Evolutionary conservation across 768 basidiomycete species (phyloP).

Genomic region (Holtermannia corniformis): DNA sequence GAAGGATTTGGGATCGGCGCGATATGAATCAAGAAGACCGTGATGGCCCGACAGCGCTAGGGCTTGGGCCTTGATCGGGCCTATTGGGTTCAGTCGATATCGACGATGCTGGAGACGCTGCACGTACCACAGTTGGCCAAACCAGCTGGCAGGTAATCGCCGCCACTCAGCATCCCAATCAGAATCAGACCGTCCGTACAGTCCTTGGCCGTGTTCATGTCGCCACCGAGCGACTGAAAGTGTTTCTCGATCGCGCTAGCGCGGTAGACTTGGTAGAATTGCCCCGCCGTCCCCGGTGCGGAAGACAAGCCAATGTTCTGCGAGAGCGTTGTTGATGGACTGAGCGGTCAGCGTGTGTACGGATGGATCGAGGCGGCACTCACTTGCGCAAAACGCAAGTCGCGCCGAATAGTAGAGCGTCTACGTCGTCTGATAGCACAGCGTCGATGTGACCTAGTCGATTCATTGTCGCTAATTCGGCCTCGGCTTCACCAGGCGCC

Average conservation of each 20-base stretch:
- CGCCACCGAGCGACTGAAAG: constrained; percentile 33
- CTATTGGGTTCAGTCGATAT: constrained; percentile 12
- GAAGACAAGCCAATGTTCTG: constrained; percentile 8
- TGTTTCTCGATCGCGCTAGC: constrained; percentile 45
- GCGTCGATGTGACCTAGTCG: constrained; percentile 73
- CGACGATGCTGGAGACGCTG: not conserved
- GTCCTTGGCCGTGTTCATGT: constrained; percentile 44
- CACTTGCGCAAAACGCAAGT: constrained; percentile 75
- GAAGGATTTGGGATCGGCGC: constrained; percentile 7
- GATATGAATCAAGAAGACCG: constrained; percentile 32
- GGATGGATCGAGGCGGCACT: constrained; percentile 8
- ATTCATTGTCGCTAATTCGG: constrained; percentile 81
- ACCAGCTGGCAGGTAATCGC: constrained; percentile 67
- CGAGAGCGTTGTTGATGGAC: constrained; percentile 31
- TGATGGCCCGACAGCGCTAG: constrained; percentile 76
- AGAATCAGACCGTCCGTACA: constrained; percentile 63
- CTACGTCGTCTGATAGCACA: constrained; percentile 84
- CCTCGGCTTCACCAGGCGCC: constrained; percentile 89
- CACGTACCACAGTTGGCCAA: constrained; percentile 32
- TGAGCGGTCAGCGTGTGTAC: constrained; percentile 47
- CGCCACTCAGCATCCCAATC: constrained; percentile 75
- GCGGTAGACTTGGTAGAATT: constrained; percentile 38
- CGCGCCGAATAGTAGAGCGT: constrained; percentile 84
- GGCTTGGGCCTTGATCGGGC: constrained; percentile 56
- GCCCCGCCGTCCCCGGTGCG: not conserved